Evolutionary conservation across 2,329 filamentous ascomycete species (phyloP).

Genomic region (Fusarium pseudonygamai): DNA sequence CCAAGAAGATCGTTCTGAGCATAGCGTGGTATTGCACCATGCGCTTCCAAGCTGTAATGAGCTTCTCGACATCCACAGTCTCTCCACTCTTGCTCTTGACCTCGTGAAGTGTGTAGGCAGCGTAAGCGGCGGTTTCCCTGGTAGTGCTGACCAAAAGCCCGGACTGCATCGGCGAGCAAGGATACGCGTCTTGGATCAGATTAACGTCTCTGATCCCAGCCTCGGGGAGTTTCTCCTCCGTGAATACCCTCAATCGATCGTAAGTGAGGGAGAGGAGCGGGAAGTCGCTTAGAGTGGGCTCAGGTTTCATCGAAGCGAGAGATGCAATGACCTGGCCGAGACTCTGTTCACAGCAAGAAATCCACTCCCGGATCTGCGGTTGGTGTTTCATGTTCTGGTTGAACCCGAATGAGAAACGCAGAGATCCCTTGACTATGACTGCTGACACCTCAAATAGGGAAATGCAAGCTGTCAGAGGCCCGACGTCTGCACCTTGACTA

Average conservation of each 20-base stretch:
- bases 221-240: conserved; percentile 21
- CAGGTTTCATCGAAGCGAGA: neutral
- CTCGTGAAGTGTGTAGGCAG: conserved; percentile 48
- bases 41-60: conserved; percentile 49
- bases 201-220: neutral
- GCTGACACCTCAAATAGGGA: conserved; percentile 59
- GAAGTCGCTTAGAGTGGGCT: conserved; percentile 33
- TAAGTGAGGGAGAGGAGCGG: conserved; percentile 29
- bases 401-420: conserved; percentile 57
- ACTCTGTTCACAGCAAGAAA: conserved; percentile 15
- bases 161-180: conserved; percentile 51
- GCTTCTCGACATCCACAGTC: conserved; percentile 27
- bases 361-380: conserved; percentile 47
- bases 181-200: conserved; percentile 46
- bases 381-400: conserved; percentile 53
- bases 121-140: conserved; percentile 48
- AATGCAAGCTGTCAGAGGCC: conserved; percentile 43
- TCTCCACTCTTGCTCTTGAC: conserved; percentile 32
- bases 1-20: conserved; percentile 58
- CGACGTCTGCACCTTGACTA: conserved; percentile 22
- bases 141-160: conserved; percentile 52
- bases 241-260: conserved; percentile 21
- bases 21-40: conserved; percentile 55
- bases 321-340: conserved; percentile 4
- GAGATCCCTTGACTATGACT: conserved; percentile 54